These are phyloP conservation scores for Fraxinus albicans DNA, from an alignment of 305 asterid species.

Conservation along the genomic window DNA sequence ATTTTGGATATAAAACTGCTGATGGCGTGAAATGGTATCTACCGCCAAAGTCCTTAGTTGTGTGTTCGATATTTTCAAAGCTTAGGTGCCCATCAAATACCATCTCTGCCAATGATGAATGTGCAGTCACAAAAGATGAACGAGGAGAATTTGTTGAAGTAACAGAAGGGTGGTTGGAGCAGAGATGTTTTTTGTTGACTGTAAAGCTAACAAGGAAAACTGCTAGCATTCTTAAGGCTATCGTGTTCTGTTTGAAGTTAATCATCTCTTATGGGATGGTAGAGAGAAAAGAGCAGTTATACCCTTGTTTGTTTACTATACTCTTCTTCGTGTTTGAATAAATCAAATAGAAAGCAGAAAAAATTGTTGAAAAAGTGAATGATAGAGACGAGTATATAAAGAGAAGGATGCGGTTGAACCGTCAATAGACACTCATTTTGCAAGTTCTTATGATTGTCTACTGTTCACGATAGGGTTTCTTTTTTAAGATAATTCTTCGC, in stretches of 20 bases:
- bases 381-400: slow-evolving; percentile 38
- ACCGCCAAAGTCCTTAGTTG: slow-evolving; percentile 80
- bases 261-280: slow-evolving; percentile 30
- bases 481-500: slow-evolving; percentile 21
- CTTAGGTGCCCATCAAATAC: slow-evolving; percentile 58
- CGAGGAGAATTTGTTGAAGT: slow-evolving; percentile 17
- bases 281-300: slow-evolving; percentile 5
- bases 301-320: slow-evolving; percentile 6
- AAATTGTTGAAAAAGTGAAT: slow-evolving; percentile 27
- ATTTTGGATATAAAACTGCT: slow-evolving; percentile 72
- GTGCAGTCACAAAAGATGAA: slow-evolving; percentile 23
- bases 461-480: neutral
- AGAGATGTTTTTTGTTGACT: slow-evolving; percentile 41
- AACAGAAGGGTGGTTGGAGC: slow-evolving; percentile 31
- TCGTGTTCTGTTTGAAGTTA: slow-evolving; percentile 35
- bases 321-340: slow-evolving; percentile 4
- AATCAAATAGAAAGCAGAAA: slow-evolving; percentile 23
- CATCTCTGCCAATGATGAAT: slow-evolving; percentile 39
- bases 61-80: slow-evolving; percentile 47
- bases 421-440: slow-evolving; percentile 3
- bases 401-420: slow-evolving; percentile 20
- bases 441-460: slow-evolving; percentile 18
- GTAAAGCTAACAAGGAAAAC: slow-evolving; percentile 45
- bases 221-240: slow-evolving; percentile 41
- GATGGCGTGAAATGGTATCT: slow-evolving; percentile 55